Evolutionary conservation across 345 rosid species (phyloP).

Genomic region (Litchi chinensis): DNA sequence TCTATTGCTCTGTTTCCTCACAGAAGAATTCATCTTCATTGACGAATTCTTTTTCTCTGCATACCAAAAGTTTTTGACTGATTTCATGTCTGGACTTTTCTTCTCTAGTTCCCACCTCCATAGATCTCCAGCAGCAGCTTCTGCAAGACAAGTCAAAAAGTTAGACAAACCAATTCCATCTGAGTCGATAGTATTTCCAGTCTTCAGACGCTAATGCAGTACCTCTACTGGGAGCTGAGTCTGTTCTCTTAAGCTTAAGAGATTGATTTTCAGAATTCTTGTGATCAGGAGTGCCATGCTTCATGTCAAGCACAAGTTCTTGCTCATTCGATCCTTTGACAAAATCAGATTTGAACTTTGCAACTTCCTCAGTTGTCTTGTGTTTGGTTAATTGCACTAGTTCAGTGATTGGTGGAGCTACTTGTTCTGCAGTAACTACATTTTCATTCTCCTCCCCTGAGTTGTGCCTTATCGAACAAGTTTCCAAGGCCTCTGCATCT

Average conservation of each 20-base stretch:
- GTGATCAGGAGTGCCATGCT: background rate
- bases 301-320: background rate
- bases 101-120: slow-evolving; percentile 10
- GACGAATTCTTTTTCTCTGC: slow-evolving; percentile 22
- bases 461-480: background rate
- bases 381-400: slow-evolving; percentile 1
- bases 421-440: background rate
- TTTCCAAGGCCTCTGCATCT: background rate
- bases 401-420: background rate
- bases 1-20: slow-evolving; percentile 16
- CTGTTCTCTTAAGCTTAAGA: slow-evolving; percentile 1
- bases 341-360: background rate
- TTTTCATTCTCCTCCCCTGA: slow-evolving; percentile 9
- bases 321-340: background rate
- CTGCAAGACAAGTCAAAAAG: slow-evolving; percentile 20
- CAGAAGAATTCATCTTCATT: slow-evolving; percentile 10
- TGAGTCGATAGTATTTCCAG: background rate
- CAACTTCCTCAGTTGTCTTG: background rate
- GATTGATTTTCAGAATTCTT: background rate
- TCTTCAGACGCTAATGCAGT: background rate
- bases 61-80: background rate
- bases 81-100: slow-evolving; percentile 12
- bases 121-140: slow-evolving; percentile 14
- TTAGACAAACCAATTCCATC: background rate
- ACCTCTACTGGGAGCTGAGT: slow-evolving; percentile 20